Percentiles rank a stretch among this genome's conserved stretches.
phyloP scores from a whole-genome alignment of 495 filamentous ascomycete species.

The Lophiotrema nucula region DNA sequence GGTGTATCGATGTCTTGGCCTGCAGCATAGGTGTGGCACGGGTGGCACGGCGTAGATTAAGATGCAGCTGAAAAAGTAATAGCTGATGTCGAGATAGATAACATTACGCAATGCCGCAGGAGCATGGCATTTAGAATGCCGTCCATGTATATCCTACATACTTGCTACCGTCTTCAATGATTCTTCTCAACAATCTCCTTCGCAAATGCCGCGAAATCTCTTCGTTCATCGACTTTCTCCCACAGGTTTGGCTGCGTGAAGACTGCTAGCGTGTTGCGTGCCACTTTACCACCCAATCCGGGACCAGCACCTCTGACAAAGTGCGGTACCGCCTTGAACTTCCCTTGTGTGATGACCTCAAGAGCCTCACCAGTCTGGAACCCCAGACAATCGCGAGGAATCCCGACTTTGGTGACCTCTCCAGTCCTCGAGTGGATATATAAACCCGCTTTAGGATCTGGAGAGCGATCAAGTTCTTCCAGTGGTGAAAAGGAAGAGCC shows the following conservation, averaged over 20 bases:
- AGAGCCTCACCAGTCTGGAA: slow-evolving; percentile 96
- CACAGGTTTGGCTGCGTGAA: slow-evolving; percentile 96
- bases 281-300: slow-evolving; percentile 52
- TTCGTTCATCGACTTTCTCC: slow-evolving; percentile 74
- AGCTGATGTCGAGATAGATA: background rate
- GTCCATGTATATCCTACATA: background rate
- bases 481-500: slow-evolving; percentile 48
- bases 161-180: slow-evolving; percentile 32
- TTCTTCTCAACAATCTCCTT: slow-evolving; percentile 79
- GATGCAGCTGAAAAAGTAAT: background rate
- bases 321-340: slow-evolving; percentile 92
- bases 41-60: background rate
- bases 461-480: slow-evolving; percentile 66
- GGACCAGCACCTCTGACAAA: slow-evolving; percentile 75
- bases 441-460: slow-evolving; percentile 79
- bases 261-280: slow-evolving; percentile 90
- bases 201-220: slow-evolving; percentile 86
- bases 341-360: slow-evolving; percentile 81
- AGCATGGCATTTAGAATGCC: background rate
- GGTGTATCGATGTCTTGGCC: no score
- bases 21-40: background rate
- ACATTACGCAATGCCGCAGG: background rate
- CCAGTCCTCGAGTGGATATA: slow-evolving; percentile 88
- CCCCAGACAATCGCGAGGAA: slow-evolving; percentile 84
- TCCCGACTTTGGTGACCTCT: slow-evolving; percentile 77